A percentile compares a stretch with the other conserved stretches of the same genome.
These are phyloP conservation scores for Lachnellula hyalina DNA, from an alignment of 2,329 filamentous ascomycete species.

Conservation along the genomic window DNA sequence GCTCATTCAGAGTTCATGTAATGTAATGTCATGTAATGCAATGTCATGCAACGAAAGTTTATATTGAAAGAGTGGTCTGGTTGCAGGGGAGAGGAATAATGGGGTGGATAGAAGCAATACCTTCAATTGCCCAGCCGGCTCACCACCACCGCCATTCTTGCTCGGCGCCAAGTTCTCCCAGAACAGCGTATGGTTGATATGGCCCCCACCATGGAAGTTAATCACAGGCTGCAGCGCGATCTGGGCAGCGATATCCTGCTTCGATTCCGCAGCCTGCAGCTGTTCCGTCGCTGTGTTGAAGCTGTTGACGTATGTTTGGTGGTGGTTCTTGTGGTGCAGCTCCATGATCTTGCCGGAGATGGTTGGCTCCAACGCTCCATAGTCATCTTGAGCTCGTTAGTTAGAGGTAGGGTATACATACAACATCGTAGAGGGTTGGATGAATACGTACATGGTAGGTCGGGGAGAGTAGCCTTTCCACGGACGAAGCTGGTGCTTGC, in stretches of 20 bases:
- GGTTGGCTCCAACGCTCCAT: conserved; percentile 80
- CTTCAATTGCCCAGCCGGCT: conserved; percentile 46
- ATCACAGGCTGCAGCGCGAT: conserved; percentile 53
- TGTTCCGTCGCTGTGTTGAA: conserved; percentile 78
- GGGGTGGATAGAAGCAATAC: conserved; percentile 14
- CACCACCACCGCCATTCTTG: conserved; percentile 57
- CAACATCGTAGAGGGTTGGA: neutral
- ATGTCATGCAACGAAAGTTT: too few relatives aligned
- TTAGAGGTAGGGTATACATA: neutral
- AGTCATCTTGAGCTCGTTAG: conserved; percentile 69
- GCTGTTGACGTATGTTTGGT: conserved; percentile 87
- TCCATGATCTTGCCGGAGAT: conserved; percentile 94
- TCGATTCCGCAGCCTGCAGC: conserved; percentile 51
- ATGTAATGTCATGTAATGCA: too few relatives aligned
- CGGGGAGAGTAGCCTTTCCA: conserved; percentile 88
- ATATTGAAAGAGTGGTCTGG: too few relatives aligned
- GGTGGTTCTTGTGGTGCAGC: conserved; percentile 90
- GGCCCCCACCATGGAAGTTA: conserved; percentile 63
- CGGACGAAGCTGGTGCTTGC: conserved; percentile 73
- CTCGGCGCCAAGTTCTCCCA: conserved; percentile 67
- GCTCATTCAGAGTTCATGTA: too few relatives aligned
- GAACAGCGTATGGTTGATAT: conserved; percentile 64
- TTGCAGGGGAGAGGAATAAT: too few relatives aligned
- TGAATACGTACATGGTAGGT: conserved; percentile 62
- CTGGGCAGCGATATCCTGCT: conserved; percentile 46